Percentiles rank a stretch among this genome's conserved stretches.
Conservation (phyloP, 1,284 basidiomycete species). For the Ganoderma sinense region DNA sequence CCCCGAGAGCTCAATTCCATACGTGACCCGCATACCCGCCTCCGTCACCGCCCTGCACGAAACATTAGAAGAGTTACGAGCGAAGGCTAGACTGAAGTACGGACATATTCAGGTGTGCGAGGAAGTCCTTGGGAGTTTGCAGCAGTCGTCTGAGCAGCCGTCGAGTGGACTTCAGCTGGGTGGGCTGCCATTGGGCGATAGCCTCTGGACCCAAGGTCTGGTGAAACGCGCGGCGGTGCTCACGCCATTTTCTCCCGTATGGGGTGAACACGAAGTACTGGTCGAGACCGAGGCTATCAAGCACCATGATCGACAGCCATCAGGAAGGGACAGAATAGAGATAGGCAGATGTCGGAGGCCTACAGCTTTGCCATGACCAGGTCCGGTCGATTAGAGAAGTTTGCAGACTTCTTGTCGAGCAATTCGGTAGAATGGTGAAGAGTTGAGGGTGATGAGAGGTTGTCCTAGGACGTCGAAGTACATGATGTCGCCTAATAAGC, state of each 20-base stretch:
- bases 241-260: background rate
- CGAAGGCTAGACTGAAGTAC: background rate
- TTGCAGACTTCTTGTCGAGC: background rate
- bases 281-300: background rate
- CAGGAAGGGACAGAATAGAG: background rate
- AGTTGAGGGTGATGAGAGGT: background rate
- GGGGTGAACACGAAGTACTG: background rate
- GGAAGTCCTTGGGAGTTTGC: background rate
- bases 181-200: background rate
- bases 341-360: background rate
- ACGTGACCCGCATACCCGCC: background rate
- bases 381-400: background rate
- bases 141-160: background rate
- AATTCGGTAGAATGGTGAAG: background rate
- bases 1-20: background rate
- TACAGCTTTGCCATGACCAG: constrained; percentile 1
- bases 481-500: background rate
- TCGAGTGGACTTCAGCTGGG: background rate
- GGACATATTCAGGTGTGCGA: background rate
- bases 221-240: background rate
- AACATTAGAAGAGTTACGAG: no score
- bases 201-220: background rate
- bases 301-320: background rate
- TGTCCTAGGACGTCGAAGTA: background rate
- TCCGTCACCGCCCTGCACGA: background rate